phyloP scores from a whole-genome alignment of 2,329 filamentous ascomycete species.

The Colletotrichum magnum region DNA sequence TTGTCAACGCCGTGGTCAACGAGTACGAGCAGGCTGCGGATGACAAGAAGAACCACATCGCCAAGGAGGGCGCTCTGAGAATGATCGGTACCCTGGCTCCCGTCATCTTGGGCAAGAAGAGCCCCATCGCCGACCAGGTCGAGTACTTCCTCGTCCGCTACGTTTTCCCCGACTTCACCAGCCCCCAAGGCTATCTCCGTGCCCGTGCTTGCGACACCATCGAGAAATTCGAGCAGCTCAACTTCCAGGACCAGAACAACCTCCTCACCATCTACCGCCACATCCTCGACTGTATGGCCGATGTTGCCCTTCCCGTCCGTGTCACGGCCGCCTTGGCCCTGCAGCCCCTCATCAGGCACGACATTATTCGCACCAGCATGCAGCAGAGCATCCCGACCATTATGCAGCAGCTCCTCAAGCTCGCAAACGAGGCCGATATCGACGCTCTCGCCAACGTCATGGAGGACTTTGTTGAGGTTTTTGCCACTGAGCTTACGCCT shows the following conservation, averaged over 20 bases:
- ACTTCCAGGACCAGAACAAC: slow-evolving; percentile 97
- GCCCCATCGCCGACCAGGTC: slow-evolving; percentile 95
- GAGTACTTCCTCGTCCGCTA: slow-evolving; percentile 99
- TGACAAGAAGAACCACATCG: slow-evolving; percentile 91
- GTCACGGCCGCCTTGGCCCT: slow-evolving; percentile 95
- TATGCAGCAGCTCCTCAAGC: slow-evolving; percentile 97
- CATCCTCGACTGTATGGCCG: slow-evolving; percentile 97
- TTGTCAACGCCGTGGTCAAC: slow-evolving; percentile 95
- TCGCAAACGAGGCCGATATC: slow-evolving; percentile 98
- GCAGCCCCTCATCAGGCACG: slow-evolving; percentile 95
- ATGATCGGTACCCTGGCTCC: slow-evolving; percentile 97
- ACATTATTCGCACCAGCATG: slow-evolving; percentile 95
- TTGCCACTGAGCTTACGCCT: slow-evolving; percentile 95
- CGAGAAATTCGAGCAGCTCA: slow-evolving; percentile 96
- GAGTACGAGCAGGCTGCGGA: slow-evolving; percentile 89
- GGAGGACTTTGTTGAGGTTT: slow-evolving; percentile 99
- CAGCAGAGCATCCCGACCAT: slow-evolving; percentile 98
- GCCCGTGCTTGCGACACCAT: slow-evolving; percentile 96
- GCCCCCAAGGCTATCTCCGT: slow-evolving; percentile 90
- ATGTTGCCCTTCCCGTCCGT: slow-evolving; percentile 91
- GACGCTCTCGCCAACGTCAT: slow-evolving; percentile 98
- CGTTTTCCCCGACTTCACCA: slow-evolving; percentile 98
- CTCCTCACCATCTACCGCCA: slow-evolving; percentile 96
- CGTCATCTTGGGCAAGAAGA: slow-evolving; percentile 97
- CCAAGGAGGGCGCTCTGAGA: slow-evolving; percentile 95